These are phyloP conservation scores for Mortierella sp. DNA, from an alignment of 371 early-diverging fungal species.

Conservation along the genomic window DNA sequence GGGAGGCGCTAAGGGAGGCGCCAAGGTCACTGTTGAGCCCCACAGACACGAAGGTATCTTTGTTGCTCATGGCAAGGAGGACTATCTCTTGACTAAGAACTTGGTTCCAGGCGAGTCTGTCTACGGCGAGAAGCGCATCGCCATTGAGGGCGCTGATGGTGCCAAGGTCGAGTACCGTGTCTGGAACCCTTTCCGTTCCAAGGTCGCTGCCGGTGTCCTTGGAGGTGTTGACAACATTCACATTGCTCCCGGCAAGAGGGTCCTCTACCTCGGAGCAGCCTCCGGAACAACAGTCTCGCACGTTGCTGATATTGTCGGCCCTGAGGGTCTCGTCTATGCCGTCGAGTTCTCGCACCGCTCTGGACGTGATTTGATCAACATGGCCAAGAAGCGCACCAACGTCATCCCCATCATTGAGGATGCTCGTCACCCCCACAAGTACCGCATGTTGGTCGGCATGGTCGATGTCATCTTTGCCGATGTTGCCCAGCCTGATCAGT, in stretches of 20 bases:
- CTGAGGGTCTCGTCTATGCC: slow-evolving; percentile 98
- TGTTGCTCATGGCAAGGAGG: slow-evolving; percentile 99
- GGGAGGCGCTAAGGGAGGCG: slow-evolving; percentile 87
- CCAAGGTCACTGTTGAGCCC: slow-evolving; percentile 97
- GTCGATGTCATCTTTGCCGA: slow-evolving; percentile 99
- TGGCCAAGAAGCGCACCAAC: slow-evolving; percentile 99
- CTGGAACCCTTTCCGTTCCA: slow-evolving; percentile 99
- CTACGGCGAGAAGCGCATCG: slow-evolving; percentile 99
- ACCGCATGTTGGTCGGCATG: slow-evolving; percentile 99
- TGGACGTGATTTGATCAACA: slow-evolving; percentile 99
- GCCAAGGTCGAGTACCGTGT: slow-evolving; percentile 99
- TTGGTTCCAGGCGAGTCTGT: slow-evolving; percentile 98
- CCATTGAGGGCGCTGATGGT: slow-evolving; percentile 94
- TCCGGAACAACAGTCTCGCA: slow-evolving; percentile 99
- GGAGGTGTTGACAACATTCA: slow-evolving; percentile 98
- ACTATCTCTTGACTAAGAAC: slow-evolving; percentile 99
- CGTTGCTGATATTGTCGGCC: slow-evolving; percentile 99
- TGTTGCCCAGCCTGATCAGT: slow-evolving; percentile 99
- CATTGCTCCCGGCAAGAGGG: slow-evolving; percentile 98
- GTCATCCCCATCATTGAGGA: slow-evolving; percentile 99
- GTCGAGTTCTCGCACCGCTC: slow-evolving; percentile 99
- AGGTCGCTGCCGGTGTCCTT: slow-evolving; percentile 99
- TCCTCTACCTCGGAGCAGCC: slow-evolving; percentile 99
- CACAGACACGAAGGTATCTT: slow-evolving; percentile 98
- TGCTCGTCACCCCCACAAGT: slow-evolving; percentile 88